Conservation (phyloP, 495 filamentous ascomycete species). For the Penicillium alfredii region DNA sequence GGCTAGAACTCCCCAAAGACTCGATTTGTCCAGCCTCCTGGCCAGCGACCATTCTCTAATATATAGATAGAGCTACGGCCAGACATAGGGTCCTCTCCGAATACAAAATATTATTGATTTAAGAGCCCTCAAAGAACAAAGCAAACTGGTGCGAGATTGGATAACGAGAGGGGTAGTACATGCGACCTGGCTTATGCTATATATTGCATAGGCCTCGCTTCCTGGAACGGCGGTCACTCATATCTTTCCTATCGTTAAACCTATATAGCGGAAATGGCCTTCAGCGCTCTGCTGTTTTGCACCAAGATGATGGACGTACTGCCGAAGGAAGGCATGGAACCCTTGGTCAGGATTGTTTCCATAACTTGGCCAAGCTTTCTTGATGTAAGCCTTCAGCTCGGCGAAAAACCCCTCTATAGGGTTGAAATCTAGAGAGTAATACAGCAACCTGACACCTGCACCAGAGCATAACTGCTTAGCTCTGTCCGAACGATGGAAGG, state of each 20-base stretch:
- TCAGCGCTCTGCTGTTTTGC: conserved; percentile 9
- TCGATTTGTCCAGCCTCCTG: no score
- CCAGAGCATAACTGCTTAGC: neutral
- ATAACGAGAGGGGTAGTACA: no score
- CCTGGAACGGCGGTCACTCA: neutral
- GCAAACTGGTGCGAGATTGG: no score
- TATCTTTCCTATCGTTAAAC: conserved; percentile 7
- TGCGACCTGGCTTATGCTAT: no score
- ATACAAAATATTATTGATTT: conserved; percentile 10
- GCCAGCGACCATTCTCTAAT: no score
- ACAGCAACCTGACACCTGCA: neutral
- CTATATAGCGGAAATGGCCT: conserved; percentile 13
- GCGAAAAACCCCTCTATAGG: neutral
- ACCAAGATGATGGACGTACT: conserved; percentile 8
- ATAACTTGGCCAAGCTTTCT: no score
- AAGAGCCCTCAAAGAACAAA: no score
- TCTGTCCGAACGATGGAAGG: neutral
- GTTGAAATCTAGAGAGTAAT: neutral
- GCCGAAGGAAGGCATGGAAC: conserved; percentile 11
- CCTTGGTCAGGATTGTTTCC: conserved; percentile 9
- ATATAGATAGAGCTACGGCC: no score
- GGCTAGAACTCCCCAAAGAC: no score
- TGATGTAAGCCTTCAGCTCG: neutral
- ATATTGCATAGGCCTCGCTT: no score
- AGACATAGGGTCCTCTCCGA: no score